Base-by-base conservation (phyloP, 2,329 filamentous ascomycete species). In the Fusarium praegraminearum region DNA sequence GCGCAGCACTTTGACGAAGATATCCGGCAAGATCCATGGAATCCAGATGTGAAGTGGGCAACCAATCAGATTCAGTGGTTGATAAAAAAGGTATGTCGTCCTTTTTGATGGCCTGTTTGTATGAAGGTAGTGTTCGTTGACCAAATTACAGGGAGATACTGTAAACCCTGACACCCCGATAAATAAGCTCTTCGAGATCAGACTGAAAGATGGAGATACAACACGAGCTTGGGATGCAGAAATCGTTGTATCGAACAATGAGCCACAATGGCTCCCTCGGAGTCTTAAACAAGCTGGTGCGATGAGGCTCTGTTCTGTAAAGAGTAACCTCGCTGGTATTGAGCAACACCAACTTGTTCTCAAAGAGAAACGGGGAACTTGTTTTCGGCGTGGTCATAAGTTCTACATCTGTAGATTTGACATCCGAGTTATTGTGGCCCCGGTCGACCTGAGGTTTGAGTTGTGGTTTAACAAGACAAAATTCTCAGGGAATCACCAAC, bases 351-450 rank as follows among this genome's bases (percentile, higher is more conserved):
- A 83, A 46, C 76, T 83, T 24, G 72, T 79, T 7, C 67, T 75
- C 36, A 81, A 79, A 60, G 71, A 80, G 46, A 80, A 81, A 59
- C 68, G 78, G 18, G 75, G 76, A 3, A 76, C 73, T 2, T 76
- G 79, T 33, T 79, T 81, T 52, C 70, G 72, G 10, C 74, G 74
- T 15, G 78, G 80, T 8, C 73, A 77, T 62, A 80, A 76, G 63
- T 83, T 78, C 61, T 83, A 80, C 54, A 69, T 81, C 12, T 82
- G 80, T 47, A 76, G 75, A 8, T 83, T 83, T 45, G 84, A 86
- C 58, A 81, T 89, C 0, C 82, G 86, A 65, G 85, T 87, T 4
- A 78, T 87, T 50, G 83, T 86, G 4, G 86, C 85, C 2, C 82
- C 85, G 2, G 83, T 87, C 2, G 87, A 89, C 62, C 76, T 89